A percentile compares a stretch with the other conserved stretches of the same genome.
These are phyloP conservation scores for Crepidotus variabilis DNA, from an alignment of 768 basidiomycete genomes.

Conservation along the genomic window DNA sequence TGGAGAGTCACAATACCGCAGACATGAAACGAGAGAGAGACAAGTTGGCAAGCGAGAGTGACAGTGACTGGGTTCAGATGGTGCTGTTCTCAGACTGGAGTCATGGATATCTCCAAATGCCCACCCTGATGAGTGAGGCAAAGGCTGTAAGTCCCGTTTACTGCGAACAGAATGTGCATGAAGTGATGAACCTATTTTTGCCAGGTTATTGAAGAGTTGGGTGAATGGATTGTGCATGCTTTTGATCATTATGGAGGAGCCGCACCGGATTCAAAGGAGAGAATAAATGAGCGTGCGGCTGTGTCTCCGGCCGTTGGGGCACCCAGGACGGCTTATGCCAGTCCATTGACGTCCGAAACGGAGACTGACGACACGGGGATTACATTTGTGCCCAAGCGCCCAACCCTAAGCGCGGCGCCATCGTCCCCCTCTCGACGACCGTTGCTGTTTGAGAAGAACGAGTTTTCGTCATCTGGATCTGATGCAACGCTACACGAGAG, in stretches of 20 bases:
- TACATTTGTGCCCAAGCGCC: constrained; percentile 46
- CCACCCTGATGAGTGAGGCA: constrained; percentile 78
- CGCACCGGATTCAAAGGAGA: constrained; percentile 9
- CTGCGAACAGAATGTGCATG: constrained; percentile 3
- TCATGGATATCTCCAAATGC: constrained; percentile 97
- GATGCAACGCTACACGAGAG: constrained; percentile 7
- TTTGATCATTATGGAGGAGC: constrained; percentile 43
- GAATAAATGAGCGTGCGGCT: constrained; percentile 2
- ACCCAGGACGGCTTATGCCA: constrained; percentile 10
- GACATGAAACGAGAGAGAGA: constrained; percentile 58
- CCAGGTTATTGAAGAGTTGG: constrained; percentile 35
- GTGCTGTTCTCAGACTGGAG: constrained; percentile 95
- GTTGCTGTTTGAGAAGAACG: constrained; percentile 1
- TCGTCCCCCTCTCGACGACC: constrained; percentile 1
- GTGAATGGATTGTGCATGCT: constrained; percentile 85
- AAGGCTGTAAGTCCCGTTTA: constrained; percentile 40
- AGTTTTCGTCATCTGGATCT: constrained; percentile 7
- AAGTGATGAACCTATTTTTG: constrained; percentile 3
- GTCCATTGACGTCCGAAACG: constrained; percentile 32
- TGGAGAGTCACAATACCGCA: constrained; percentile 29
- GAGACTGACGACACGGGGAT: constrained; percentile 71
- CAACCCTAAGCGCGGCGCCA: neutral
- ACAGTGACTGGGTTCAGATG: constrained; percentile 94
- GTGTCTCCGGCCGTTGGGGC: constrained; percentile 13
- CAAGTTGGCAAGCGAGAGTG: constrained; percentile 61